Evolutionary conservation across 148 eudicot species (phyloP).

Genomic region (Pharnaceum exiguum): DNA sequence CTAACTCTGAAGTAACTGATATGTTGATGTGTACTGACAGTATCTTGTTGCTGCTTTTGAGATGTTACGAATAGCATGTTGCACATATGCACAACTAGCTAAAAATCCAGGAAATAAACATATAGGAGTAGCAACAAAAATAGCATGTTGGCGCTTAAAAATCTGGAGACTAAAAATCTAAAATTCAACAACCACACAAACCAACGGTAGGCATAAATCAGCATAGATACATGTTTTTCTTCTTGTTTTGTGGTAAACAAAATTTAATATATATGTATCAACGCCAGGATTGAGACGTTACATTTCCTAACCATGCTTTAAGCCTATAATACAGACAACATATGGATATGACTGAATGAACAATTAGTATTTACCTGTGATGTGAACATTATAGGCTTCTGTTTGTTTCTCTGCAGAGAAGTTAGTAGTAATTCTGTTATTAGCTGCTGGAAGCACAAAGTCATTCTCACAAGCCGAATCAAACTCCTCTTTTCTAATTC

Average conservation of each 20-base stretch:
- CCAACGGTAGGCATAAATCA: background rate
- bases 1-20: too few species aligned
- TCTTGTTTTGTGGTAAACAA: too few species aligned
- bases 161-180: too few species aligned
- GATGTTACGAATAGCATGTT: too few species aligned
- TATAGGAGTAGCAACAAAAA: too few species aligned
- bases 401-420: constrained; percentile 18
- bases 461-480: constrained; percentile 17
- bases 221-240: background rate
- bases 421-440: constrained; percentile 18
- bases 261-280: too few species aligned
- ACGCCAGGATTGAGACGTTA: constrained; percentile 4
- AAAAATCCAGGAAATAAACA: too few species aligned
- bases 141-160: too few species aligned
- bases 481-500: constrained; percentile 13
- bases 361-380: constrained; percentile 31
- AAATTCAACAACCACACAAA: background rate
- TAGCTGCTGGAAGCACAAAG: background rate
- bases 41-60: too few species aligned
- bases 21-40: too few species aligned
- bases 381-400: constrained; percentile 20
- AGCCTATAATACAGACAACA: background rate
- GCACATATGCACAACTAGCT: too few species aligned
- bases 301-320: background rate
- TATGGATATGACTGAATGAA: too few species aligned